phyloP scores from a whole-genome alignment of 495 filamentous ascomycete genomes.

The Penicillium odoratum region DNA sequence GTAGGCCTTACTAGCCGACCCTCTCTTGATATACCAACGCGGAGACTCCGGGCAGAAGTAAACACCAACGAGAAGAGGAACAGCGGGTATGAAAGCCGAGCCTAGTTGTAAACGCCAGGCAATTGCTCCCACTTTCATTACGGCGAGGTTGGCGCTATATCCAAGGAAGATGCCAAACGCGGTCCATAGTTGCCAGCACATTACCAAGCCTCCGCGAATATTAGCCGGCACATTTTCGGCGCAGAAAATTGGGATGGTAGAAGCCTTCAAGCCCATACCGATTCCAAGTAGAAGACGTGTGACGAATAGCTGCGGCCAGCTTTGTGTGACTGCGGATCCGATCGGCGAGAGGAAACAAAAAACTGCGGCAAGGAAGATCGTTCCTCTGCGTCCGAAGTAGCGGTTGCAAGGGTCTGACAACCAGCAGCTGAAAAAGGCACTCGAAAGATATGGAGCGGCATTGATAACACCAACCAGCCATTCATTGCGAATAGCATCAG shows the following conservation, averaged over 20 bases:
- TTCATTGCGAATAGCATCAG: slow-evolving; percentile 36
- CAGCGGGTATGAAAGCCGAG: slow-evolving; percentile 67
- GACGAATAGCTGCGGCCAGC: slow-evolving; percentile 59
- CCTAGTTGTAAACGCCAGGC: slow-evolving; percentile 68
- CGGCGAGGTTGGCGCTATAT: slow-evolving; percentile 58
- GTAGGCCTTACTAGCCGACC: slow-evolving; percentile 55
- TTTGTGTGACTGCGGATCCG: slow-evolving; percentile 55
- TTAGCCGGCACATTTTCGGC: slow-evolving; percentile 61
- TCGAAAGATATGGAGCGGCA: slow-evolving; percentile 46
- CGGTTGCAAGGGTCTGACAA: slow-evolving; percentile 59
- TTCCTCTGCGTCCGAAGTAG: slow-evolving; percentile 56
- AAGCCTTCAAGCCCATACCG: slow-evolving; percentile 65
- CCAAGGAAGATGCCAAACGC: slow-evolving; percentile 64
- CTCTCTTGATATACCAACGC: slow-evolving; percentile 66
- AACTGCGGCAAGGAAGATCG: slow-evolving; percentile 60
- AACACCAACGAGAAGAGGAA: slow-evolving; percentile 63
- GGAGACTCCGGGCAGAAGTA: slow-evolving; percentile 70
- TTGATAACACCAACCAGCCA: slow-evolving; percentile 67
- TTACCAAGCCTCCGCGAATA: slow-evolving; percentile 63
- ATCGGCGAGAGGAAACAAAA: slow-evolving; percentile 60
- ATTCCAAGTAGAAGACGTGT: slow-evolving; percentile 61
- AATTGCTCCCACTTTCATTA: slow-evolving; percentile 53
- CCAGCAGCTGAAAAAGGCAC: slow-evolving; percentile 56
- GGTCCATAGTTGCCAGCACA: slow-evolving; percentile 60
- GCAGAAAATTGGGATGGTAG: slow-evolving; percentile 62